Evolutionary conservation across 1,139 yeast genomes (phyloP).

Genomic region (Pneumocystis sp.): DNA sequence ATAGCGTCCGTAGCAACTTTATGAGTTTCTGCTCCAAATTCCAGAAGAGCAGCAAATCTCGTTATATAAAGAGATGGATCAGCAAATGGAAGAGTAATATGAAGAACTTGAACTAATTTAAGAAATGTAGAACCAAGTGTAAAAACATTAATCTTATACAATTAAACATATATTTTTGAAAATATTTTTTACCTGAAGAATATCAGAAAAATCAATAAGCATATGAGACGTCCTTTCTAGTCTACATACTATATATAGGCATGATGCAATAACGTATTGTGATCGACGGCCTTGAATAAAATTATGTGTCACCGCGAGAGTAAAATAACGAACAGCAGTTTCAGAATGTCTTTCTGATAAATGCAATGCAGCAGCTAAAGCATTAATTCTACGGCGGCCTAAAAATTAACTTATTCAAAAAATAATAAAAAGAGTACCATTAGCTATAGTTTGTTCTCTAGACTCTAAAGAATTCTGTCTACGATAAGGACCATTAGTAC

Average conservation of each 20-base stretch:
- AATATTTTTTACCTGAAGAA: constrained; percentile 37
- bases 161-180: background rate
- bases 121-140: constrained; percentile 91
- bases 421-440: constrained; percentile 19
- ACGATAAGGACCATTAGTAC: constrained; percentile 36
- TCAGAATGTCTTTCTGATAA: constrained; percentile 78
- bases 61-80: constrained; percentile 90
- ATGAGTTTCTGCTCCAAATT: constrained; percentile 43
- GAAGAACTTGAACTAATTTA: constrained; percentile 71
- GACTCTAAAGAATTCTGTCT: constrained; percentile 42
- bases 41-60: constrained; percentile 78
- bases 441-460: constrained; percentile 71
- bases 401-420: background rate
- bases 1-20: constrained; percentile 79
- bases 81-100: constrained; percentile 65
- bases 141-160: constrained; percentile 52
- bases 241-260: constrained; percentile 87
- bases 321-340: constrained; percentile 79
- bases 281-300: constrained; percentile 93
- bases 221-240: constrained; percentile 81
- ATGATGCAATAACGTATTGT: constrained; percentile 87
- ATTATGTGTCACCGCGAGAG: constrained; percentile 66
- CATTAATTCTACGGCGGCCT: constrained; percentile 61
- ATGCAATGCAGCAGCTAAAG: constrained; percentile 60
- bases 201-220: constrained; percentile 85